These are phyloP conservation scores for Oidium heveae DNA, from an alignment of 2,329 filamentous ascomycete species.

Conservation along the genomic window DNA sequence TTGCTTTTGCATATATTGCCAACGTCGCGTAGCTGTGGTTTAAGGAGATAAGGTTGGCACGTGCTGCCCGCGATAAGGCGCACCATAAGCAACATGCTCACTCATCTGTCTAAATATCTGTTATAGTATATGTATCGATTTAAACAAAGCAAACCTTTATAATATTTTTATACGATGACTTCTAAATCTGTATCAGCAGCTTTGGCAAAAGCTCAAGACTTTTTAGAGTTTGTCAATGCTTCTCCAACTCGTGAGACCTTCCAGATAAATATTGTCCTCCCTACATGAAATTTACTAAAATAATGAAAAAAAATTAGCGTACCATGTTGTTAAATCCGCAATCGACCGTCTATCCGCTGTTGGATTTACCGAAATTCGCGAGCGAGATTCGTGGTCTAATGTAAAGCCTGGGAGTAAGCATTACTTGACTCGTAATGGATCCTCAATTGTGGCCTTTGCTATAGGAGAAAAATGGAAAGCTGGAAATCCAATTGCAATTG, in stretches of 20 bases:
- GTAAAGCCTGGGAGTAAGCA: constrained; percentile 80
- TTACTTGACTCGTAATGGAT: constrained; percentile 81
- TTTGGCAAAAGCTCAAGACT: constrained; percentile 29
- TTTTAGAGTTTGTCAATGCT: constrained; percentile 79
- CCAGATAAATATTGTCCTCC: constrained; percentile 1
- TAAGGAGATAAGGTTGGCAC: too few species aligned
- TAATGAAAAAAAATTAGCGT: constrained; percentile 30
- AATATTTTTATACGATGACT: constrained; percentile 5
- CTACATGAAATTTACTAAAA: constrained; percentile 1
- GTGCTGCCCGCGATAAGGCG: too few species aligned
- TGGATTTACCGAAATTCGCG: constrained; percentile 70
- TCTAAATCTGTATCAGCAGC: constrained; percentile 8
- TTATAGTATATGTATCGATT: too few species aligned
- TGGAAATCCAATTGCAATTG: constrained; percentile 74
- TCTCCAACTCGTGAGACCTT: constrained; percentile 60
- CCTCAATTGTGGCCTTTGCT: constrained; percentile 78
- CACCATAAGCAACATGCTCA: too few species aligned
- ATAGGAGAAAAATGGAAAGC: constrained; percentile 78
- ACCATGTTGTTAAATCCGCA: constrained; percentile 71
- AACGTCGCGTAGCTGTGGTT: too few species aligned
- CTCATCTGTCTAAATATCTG: constrained; percentile 5
- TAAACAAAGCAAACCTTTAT: too few species aligned
- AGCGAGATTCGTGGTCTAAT: constrained; percentile 71
- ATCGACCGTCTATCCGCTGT: constrained; percentile 53
- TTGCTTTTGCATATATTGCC: too few species aligned